These are phyloP conservation scores for Eucalyptus regnans DNA, from an alignment of 345 rosid genomes.

Conservation along the genomic window DNA sequence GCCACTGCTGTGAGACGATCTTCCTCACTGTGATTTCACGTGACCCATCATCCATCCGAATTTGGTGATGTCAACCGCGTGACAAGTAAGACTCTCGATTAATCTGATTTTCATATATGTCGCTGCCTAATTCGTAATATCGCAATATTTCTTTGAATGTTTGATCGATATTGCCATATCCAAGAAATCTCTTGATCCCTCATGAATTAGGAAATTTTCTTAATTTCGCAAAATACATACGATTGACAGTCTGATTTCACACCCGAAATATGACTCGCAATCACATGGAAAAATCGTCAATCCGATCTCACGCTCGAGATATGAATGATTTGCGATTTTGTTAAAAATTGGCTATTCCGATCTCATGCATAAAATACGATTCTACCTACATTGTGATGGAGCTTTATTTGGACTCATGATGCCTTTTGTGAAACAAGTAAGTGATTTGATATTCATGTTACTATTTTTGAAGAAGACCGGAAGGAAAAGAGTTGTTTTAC, in stretches of 20 bases:
- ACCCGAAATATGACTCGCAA: accelerated
- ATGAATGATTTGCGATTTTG: accelerated
- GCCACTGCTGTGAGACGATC: accelerated
- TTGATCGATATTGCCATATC: too few relatives aligned
- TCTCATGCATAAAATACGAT: accelerated
- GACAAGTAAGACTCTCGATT: too few relatives aligned
- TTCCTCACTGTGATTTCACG: too few relatives aligned
- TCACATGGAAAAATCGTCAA: accelerated
- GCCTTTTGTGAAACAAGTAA: constrained; percentile 86
- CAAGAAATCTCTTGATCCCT: too few relatives aligned
- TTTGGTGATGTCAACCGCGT: accelerated
- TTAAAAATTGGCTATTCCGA: too few relatives aligned
- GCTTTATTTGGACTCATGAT: constrained; percentile 96
- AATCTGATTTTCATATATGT: too few relatives aligned
- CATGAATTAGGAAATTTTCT: too few relatives aligned
- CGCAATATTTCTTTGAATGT: too few relatives aligned
- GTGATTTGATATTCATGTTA: not conserved
- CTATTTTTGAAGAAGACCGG: not conserved
- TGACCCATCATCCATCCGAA: too few relatives aligned
- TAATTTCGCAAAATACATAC: accelerated
- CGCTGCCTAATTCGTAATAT: accelerated
- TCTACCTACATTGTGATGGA: constrained; percentile 86
- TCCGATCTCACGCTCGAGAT: accelerated
- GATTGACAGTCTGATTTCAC: accelerated
- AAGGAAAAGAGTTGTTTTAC: not conserved